Conservation (phyloP, 108 stramenopile species). For the Aurantiochytrium sp. region DNA sequence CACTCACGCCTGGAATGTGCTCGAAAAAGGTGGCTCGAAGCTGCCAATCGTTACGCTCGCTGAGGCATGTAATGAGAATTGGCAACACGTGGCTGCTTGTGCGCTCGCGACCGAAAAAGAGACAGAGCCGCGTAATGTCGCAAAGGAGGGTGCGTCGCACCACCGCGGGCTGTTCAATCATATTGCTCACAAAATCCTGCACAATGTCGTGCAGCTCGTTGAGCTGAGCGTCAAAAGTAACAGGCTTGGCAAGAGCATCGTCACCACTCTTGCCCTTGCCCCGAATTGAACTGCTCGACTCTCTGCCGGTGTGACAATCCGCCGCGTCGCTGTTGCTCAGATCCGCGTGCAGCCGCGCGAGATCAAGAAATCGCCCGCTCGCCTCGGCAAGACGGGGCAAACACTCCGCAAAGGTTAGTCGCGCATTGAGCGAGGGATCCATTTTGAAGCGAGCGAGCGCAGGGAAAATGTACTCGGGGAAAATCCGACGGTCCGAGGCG, state of each 20-base stretch:
- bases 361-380: conserved; percentile 72
- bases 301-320: too few species aligned
- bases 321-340: background rate
- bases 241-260: conserved; percentile 25
- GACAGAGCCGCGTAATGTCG: conserved; percentile 70
- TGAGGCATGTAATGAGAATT: conserved; percentile 79
- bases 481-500: conserved; percentile 79
- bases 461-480: conserved; percentile 88
- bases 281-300: too few species aligned
- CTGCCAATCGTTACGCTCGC: conserved; percentile 79
- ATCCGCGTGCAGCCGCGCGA: conserved; percentile 43
- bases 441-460: conserved; percentile 70
- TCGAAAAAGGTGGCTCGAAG: conserved; percentile 77
- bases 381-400: conserved; percentile 74
- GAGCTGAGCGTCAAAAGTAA: conserved; percentile 65
- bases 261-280: background rate
- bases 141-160: conserved; percentile 69
- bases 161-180: conserved; percentile 64
- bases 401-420: conserved; percentile 72
- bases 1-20: conserved; percentile 73
- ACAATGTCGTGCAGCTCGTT: conserved; percentile 67
- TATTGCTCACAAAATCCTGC: conserved; percentile 69
- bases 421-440: conserved; percentile 70
- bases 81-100: conserved; percentile 77
- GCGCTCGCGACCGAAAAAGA: conserved; percentile 80